Conservation (phyloP, 139 green algal genomes). For the Closterium sp. region DNA sequence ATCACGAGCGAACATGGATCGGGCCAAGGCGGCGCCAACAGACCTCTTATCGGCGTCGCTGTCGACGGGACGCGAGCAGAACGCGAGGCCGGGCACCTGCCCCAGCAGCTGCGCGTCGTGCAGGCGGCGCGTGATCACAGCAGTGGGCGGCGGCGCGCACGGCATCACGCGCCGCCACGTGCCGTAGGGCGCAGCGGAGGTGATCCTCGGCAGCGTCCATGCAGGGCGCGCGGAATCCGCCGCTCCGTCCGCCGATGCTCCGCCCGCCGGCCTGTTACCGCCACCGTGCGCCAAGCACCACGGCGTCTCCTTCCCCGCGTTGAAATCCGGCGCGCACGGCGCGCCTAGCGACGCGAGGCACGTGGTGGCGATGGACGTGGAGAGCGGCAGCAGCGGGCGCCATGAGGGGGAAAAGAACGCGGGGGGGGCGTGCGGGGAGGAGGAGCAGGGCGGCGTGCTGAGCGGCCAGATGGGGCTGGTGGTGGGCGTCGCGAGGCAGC, state of each 20-base stretch:
- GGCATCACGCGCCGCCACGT: too few relatives aligned
- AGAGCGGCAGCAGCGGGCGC: slow-evolving; percentile 4
- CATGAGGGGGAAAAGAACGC: neutral
- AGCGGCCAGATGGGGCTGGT: slow-evolving; percentile 1
- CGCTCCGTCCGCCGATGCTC: neutral
- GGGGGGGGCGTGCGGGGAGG: neutral
- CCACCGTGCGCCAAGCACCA: neutral
- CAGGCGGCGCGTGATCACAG: too few relatives aligned
- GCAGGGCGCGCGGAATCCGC: neutral
- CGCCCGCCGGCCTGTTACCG: neutral
- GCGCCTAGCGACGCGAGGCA: neutral
- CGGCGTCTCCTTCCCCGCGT: neutral
- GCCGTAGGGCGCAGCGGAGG: too few relatives aligned
- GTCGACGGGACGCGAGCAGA: neutral
- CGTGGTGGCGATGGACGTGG: neutral
- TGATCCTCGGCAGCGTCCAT: neutral
- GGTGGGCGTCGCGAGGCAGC: slow-evolving; percentile 13
- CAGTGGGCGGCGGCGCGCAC: accelerated
- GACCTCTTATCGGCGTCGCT: neutral
- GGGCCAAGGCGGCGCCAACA: neutral
- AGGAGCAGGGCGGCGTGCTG: neutral
- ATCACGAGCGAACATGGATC: neutral
- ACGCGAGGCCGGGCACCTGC: neutral
- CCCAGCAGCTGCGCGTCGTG: neutral
- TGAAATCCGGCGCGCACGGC: neutral